Base-by-base conservation (phyloP, 2,329 filamentous ascomycete genomes). In the Fonsecaea nubica region DNA sequence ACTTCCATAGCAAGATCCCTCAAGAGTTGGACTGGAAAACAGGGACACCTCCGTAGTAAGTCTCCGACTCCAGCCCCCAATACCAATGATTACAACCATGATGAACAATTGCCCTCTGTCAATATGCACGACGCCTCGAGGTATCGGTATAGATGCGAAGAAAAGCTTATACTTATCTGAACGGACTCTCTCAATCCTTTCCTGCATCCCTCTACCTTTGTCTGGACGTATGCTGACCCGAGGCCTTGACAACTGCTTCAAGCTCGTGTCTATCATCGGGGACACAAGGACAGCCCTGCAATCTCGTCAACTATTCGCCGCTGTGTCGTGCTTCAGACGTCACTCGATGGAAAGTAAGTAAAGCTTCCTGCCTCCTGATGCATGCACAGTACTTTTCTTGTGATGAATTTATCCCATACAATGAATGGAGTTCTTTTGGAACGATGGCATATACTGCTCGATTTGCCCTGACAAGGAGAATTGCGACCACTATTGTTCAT, bases 121-220 rank as follows among this genome's bases (percentile, higher is more conserved):
- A 25, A 50, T 50, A 50, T 25, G 45, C 45, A 25, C 18, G n/a
- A 50, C 7, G 7, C 18, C 12, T 45, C 7, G 25, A 21, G 45
- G 45, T 21, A 50, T 12, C 45, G 12, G 45, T 8, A 12, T 50
- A 50, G 25, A 50, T 50, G 45, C 45, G 45, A 50, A 25, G 7
- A 50, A 21, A 50, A 12, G 45, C 45, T 50, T 50, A 25, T 50
- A 25, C 45, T 50, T 50, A 25, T 25, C 45, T 50, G 45, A 50
- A 25, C 7, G 8, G 45, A 21, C 18, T 25, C 6, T 18, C 9
- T 50, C 18, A 10, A 25, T 50, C 45, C 6, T 45, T 50, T 18
- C 45, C 12, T 9, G 18, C 45, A 3, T 25, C 18, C 25, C 18
- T 10, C 9, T 25, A 3, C 8, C 45, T 12, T 50, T 10, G 18